These are phyloP conservation scores for Sodiomyces alkalinus DNA, from an alignment of 2,329 filamentous ascomycete species.

Conservation along the genomic window DNA sequence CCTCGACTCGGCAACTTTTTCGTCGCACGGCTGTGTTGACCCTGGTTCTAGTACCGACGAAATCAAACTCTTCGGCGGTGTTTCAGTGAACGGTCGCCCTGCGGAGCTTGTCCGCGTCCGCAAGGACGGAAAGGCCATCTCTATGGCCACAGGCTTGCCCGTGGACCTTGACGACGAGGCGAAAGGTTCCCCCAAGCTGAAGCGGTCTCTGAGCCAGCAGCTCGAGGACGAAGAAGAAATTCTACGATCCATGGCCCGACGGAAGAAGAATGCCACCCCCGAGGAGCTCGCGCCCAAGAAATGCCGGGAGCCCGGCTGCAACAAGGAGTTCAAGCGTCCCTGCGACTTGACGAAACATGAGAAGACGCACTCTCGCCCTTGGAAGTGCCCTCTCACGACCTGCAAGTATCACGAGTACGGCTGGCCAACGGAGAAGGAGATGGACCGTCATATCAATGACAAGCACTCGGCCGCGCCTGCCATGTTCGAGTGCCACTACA, in stretches of 20 bases:
- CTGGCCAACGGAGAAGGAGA: conserved; percentile 96
- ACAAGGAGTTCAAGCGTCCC: conserved; percentile 90
- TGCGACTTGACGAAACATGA: conserved; percentile 97
- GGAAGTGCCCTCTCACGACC: conserved; percentile 69
- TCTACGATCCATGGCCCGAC: conserved; percentile 84
- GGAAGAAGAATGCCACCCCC: conserved; percentile 81
- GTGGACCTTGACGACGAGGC: conserved; percentile 38
- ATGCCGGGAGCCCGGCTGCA: conserved; percentile 61
- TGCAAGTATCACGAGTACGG: conserved; percentile 88
- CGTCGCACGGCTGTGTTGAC: too few species aligned
- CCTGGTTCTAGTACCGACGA: conserved; percentile 52
- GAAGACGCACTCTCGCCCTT: conserved; percentile 92
- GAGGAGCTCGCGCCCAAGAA: conserved; percentile 70
- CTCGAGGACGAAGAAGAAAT: conserved; percentile 69
- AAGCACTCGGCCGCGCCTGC: conserved; percentile 73
- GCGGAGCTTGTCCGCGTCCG: conserved; percentile 73
- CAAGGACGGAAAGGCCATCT: conserved; percentile 66
- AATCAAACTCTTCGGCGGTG: conserved; percentile 66
- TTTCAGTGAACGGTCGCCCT: conserved; percentile 67
- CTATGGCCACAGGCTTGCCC: conserved; percentile 54
- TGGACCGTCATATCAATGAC: conserved; percentile 90
- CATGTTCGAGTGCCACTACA: conserved; percentile 71
- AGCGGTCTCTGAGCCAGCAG: conserved; percentile 53
- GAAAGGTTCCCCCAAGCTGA: conserved; percentile 37
- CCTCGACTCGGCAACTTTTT: too few species aligned